Percentiles rank a stretch among this genome's conserved stretches.
phyloP scores from a whole-genome alignment of 768 basidiomycete genomes.

The Paxillus involutus region DNA sequence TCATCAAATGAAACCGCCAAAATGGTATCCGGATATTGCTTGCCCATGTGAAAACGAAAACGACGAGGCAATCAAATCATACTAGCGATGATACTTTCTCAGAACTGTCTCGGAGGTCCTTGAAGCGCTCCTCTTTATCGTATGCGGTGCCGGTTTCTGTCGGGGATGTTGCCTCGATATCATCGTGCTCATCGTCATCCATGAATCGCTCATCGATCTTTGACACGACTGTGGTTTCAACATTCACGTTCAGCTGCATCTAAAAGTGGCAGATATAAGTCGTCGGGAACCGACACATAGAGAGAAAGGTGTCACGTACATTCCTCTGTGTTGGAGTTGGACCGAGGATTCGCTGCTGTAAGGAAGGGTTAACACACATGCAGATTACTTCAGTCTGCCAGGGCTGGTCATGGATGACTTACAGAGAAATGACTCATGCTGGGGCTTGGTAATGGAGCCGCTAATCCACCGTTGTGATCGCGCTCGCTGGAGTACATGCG shows the following conservation, averaged over 20 bases:
- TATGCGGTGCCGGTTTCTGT: constrained; percentile 8
- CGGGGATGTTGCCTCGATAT: constrained; percentile 17
- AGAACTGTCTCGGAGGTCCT: constrained; percentile 11
- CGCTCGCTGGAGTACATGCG: constrained; percentile 27
- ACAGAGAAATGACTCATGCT: constrained; percentile 25
- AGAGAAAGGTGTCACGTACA: constrained; percentile 13
- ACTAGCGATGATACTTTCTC: constrained; percentile 16
- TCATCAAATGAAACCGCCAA: background rate
- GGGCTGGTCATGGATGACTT: background rate
- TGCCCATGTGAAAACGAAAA: background rate
- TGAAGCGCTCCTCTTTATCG: constrained; percentile 11
- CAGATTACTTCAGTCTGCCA: background rate
- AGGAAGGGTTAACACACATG: background rate
- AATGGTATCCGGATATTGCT: background rate
- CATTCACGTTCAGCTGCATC: constrained; percentile 31
- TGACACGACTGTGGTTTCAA: constrained; percentile 33
- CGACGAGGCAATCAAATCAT: constrained; percentile 3
- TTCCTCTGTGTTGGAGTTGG: constrained; percentile 18
- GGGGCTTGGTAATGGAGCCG: constrained; percentile 11
- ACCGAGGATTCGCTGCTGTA: constrained; percentile 24
- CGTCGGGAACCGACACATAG: background rate
- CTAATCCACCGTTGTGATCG: constrained; percentile 15
- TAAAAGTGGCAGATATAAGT: background rate
- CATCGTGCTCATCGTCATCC: constrained; percentile 16
- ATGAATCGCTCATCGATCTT: constrained; percentile 25